A percentile compares a stretch with the other conserved stretches of the same genome.
Evolutionary conservation across 768 basidiomycete genomes (phyloP).

Genomic region (Nidularia pulvinata): DNA sequence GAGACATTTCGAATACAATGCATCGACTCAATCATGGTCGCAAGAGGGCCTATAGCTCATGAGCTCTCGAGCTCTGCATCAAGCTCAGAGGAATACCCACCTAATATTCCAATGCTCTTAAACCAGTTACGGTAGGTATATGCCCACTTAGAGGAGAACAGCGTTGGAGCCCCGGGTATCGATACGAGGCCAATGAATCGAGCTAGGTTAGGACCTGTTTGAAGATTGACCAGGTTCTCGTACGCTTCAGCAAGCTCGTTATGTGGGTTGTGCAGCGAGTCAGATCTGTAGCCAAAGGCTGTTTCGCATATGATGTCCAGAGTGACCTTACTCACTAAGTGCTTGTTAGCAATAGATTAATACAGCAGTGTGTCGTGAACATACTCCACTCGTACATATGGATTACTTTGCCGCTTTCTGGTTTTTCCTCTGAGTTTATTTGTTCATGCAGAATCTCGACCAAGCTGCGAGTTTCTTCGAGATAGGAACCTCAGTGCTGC

Average conservation of each 20-base stretch:
- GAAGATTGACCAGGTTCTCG: slow-evolving; percentile 25
- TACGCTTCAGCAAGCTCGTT: slow-evolving; percentile 37
- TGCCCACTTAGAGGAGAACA: slow-evolving; percentile 21
- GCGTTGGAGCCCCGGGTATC: slow-evolving; percentile 20
- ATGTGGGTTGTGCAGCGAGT: slow-evolving; percentile 30
- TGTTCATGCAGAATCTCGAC: slow-evolving; percentile 25
- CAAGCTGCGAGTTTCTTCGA: slow-evolving; percentile 16
- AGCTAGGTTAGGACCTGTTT: slow-evolving; percentile 30
- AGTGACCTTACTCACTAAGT: slow-evolving; percentile 34
- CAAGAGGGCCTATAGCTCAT: slow-evolving; percentile 1
- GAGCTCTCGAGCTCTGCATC: background rate
- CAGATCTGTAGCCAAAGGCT: slow-evolving; percentile 34
- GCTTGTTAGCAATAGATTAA: background rate
- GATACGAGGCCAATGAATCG: slow-evolving; percentile 20
- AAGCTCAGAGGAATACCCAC: slow-evolving; percentile 2
- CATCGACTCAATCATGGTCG: slow-evolving; percentile 24
- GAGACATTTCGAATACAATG: slow-evolving; percentile 30
- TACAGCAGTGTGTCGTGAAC: slow-evolving; percentile 5
- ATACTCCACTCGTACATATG: slow-evolving; percentile 33
- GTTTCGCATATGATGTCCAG: slow-evolving; percentile 41
- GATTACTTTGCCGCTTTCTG: slow-evolving; percentile 23
- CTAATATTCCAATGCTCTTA: slow-evolving; percentile 5
- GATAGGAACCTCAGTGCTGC: background rate
- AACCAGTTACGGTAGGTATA: slow-evolving; percentile 21
- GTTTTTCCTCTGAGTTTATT: slow-evolving; percentile 14